Conservation (phyloP, 2,329 filamentous ascomycete genomes). For the Acrocalymma vagum region DNA sequence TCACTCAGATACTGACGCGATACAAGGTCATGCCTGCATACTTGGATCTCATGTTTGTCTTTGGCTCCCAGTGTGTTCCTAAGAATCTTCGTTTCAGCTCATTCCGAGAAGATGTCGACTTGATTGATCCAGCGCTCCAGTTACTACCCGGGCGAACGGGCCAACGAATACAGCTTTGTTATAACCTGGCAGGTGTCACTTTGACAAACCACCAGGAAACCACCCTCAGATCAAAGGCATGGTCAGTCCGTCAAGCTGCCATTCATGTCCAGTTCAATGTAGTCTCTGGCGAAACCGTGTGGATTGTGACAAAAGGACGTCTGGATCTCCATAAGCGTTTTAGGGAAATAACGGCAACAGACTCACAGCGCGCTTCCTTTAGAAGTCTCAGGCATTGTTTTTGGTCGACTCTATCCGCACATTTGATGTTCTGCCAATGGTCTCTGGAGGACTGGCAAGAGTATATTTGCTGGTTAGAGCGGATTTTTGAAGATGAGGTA, state of each 20-base stretch:
- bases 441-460: conserved; percentile 53
- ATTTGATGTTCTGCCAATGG: conserved; percentile 52
- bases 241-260: conserved; percentile 50
- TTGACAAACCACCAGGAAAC: conserved; percentile 13
- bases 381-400: conserved; percentile 42
- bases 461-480: conserved; percentile 52
- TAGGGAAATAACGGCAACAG: conserved; percentile 40
- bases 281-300: conserved; percentile 43
- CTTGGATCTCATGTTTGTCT: conserved; percentile 51
- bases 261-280: conserved; percentile 54
- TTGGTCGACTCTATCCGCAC: conserved; percentile 44
- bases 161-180: conserved; percentile 47
- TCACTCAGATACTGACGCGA: conserved; percentile 27
- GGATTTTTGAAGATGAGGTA: conserved; percentile 41
- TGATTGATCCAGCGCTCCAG: too few relatives aligned
- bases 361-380: conserved; percentile 40
- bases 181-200: conserved; percentile 42
- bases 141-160: conserved; percentile 43
- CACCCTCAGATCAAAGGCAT: conserved; percentile 24
- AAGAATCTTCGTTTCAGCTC: conserved; percentile 47
- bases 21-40: conserved; percentile 54
- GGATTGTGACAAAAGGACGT: conserved; percentile 53
- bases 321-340: conserved; percentile 25
- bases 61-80: conserved; percentile 40
- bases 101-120: conserved; percentile 43